Conservation (phyloP, 1,139 yeast genomes). For the Candida neerlandica region DNA sequence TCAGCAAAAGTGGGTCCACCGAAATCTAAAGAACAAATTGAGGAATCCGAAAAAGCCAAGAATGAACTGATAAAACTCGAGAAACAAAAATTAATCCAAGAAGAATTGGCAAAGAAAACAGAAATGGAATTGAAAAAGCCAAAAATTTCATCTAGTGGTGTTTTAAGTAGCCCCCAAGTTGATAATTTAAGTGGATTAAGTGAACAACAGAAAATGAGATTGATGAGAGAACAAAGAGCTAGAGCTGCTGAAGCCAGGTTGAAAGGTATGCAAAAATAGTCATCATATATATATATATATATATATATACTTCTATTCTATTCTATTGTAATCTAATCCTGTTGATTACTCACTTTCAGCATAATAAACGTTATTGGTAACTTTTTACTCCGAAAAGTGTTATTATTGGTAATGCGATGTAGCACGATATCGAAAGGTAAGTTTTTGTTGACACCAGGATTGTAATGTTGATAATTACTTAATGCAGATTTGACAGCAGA, state of each 20-base stretch:
- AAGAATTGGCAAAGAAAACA: conserved; percentile 43
- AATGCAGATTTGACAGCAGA: conserved; percentile 58
- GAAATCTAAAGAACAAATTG: conserved; percentile 64
- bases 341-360: conserved; percentile 9
- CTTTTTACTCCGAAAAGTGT: conserved; percentile 5
- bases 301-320: too few species aligned
- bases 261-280: conserved; percentile 16
- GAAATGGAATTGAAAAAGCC: conserved; percentile 42
- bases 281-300: conserved; percentile 1
- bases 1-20: conserved; percentile 68
- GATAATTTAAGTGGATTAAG: conserved; percentile 37
- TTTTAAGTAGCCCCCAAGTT: conserved; percentile 22
- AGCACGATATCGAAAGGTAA: conserved; percentile 15
- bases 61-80: conserved; percentile 37
- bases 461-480: conserved; percentile 61
- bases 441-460: conserved; percentile 34
- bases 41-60: conserved; percentile 38
- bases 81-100: conserved; percentile 40
- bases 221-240: conserved; percentile 94
- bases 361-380: conserved; percentile 14
- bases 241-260: conserved; percentile 95
- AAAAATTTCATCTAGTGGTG: conserved; percentile 31
- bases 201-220: conserved; percentile 71
- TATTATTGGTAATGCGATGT: conserved; percentile 12
- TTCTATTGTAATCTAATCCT: background rate